These are phyloP conservation scores for Colletotrichum sp. DNA, from an alignment of 2,329 filamentous ascomycete genomes.

Conservation along the genomic window DNA sequence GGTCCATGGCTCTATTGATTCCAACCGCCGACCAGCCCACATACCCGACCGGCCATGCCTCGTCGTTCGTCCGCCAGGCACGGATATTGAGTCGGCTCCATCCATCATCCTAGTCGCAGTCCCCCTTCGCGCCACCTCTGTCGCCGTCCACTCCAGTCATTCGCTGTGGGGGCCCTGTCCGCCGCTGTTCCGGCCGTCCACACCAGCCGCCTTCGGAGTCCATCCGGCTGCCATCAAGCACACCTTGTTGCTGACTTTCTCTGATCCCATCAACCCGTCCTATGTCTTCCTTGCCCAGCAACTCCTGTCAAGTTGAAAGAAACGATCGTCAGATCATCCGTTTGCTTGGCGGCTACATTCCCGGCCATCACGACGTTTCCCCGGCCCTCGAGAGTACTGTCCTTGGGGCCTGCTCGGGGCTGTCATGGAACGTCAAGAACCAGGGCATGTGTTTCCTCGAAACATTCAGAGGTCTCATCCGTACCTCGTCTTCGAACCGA, in stretches of 20 bases:
- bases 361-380: neutral
- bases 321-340: neutral
- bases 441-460: conserved; percentile 3
- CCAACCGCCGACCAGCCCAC: neutral
- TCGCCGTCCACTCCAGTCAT: neutral
- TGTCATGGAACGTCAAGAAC: neutral
- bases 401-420: neutral
- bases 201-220: neutral
- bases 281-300: neutral
- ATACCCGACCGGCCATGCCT: neutral
- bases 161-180: neutral
- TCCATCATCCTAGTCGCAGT: neutral
- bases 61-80: neutral
- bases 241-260: neutral
- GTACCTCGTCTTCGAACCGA: neutral
- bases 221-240: neutral
- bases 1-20: neutral
- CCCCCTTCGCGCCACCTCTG: neutral
- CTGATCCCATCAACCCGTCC: neutral
- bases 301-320: conserved; percentile 4
- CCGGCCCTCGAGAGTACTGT: neutral
- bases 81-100: neutral
- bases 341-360: neutral
- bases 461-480: neutral
- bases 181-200: neutral